Base-by-base conservation (phyloP, 1,284 basidiomycete genomes). In the Fomitopsis betulina region DNA sequence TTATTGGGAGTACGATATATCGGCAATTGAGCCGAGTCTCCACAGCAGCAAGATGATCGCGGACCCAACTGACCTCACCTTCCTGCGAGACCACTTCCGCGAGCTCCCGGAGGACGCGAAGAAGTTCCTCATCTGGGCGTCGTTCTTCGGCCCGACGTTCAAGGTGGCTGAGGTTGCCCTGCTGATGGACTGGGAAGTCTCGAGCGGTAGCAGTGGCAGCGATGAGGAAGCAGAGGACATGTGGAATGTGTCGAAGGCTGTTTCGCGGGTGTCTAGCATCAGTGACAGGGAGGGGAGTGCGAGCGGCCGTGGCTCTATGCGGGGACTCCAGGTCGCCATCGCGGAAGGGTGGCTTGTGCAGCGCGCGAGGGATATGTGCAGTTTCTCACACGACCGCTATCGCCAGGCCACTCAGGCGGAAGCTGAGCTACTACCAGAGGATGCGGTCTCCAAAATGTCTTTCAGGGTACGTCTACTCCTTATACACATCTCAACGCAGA, bases 91-190 rank as follows among this genome's bases (percentile, higher is more conserved):
- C 12, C 84, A 85, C 58, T 74, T 88, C 65, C 75, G 77, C 56
- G 80, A 84, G 64, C 74, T 89, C n/a, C 80, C 83, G 2, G 79
- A 82, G 38, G 86, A 87, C 60, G 84, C 85, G 0, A 74, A 76
- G 59, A 86, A 82, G 61, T 89, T 85, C 66, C 73, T 89, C 19
- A 73, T 80, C 45, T 88, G 86, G 86, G 86, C 86, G 12, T 82
- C 83, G 7, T 82, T 87, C 66, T 87, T 89, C 63, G 87, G 86
- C 2, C 79, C 86, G 63, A 85, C 83, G 85, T 89, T 87, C 72
- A 87, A 86, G 69, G 80, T 86, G 2, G 84, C 84, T 0, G 86
- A 89, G 66, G 83, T 88, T 23, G 82, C 84, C 7, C 72, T 84
- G 35, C 83, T 88, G 75, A 84, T 88, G 76, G 86, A 89, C 63